A percentile compares a stretch with the other conserved stretches of the same genome.
These are phyloP conservation scores for Penicillium sumatraense DNA, from an alignment of 2,329 filamentous ascomycete genomes.

Conservation along the genomic window DNA sequence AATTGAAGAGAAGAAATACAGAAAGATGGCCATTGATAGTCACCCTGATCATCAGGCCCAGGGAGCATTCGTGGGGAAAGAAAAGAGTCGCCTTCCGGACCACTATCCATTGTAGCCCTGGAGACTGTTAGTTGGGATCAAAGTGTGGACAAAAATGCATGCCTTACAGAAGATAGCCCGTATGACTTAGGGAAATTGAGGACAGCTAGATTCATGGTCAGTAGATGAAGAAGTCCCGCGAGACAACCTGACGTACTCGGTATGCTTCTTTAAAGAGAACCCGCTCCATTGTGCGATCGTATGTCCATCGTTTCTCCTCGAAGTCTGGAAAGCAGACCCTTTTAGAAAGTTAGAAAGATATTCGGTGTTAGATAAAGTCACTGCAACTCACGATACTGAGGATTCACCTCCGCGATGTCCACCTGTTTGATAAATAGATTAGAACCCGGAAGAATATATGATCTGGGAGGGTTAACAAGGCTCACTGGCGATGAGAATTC, in stretches of 20 bases:
- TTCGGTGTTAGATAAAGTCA: not conserved
- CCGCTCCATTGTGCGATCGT: constrained; percentile 38
- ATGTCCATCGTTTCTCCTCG: constrained; percentile 37
- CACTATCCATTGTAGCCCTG: constrained; percentile 43
- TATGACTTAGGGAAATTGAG: constrained; percentile 41
- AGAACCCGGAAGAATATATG: not conserved
- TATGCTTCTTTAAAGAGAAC: constrained; percentile 38
- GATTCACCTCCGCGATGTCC: constrained; percentile 34
- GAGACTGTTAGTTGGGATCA: not conserved
- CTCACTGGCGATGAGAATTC: constrained; percentile 43
- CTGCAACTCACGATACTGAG: constrained; percentile 36
- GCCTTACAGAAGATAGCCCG: constrained; percentile 40
- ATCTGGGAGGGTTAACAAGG: constrained; percentile 5
- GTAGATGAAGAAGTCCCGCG: not conserved
- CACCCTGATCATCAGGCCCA: constrained; percentile 36
- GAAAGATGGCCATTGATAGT: constrained; percentile 36
- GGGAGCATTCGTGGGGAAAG: constrained; percentile 37
- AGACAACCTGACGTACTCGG: constrained; percentile 27
- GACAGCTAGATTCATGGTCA: constrained; percentile 33
- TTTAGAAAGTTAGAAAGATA: constrained; percentile 8
- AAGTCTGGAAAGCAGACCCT: constrained; percentile 40
- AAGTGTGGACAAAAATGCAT: not conserved
- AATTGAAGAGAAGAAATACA: constrained; percentile 25
- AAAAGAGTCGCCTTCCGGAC: constrained; percentile 37
- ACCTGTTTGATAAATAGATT: constrained; percentile 22